These are phyloP conservation scores for Hirsutella rhossiliensis DNA, from an alignment of 2,329 filamentous ascomycete genomes.

Conservation along the genomic window DNA sequence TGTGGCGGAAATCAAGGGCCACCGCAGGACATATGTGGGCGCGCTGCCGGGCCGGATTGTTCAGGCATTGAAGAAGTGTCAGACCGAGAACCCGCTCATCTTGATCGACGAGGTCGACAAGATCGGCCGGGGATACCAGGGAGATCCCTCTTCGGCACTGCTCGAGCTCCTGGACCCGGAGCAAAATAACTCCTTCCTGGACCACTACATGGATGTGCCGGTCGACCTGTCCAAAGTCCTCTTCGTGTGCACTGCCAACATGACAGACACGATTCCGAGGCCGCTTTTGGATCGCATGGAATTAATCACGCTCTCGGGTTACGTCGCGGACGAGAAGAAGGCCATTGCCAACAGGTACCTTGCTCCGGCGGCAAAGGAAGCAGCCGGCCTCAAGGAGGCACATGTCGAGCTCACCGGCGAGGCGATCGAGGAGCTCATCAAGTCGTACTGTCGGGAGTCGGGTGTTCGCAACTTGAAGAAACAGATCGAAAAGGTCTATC, in stretches of 20 bases:
- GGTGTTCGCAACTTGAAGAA: constrained; percentile 98
- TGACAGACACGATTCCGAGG: constrained; percentile 94
- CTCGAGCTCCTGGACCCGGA: constrained; percentile 92
- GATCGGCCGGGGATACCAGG: constrained; percentile 91
- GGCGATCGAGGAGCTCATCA: constrained; percentile 93
- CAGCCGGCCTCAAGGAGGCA: constrained; percentile 80
- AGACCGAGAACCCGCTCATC: constrained; percentile 94
- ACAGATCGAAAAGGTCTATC: constrained; percentile 98
- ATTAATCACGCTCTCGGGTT: constrained; percentile 89
- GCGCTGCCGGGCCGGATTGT: constrained; percentile 93
- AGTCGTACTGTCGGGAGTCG: constrained; percentile 94
- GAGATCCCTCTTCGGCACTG: constrained; percentile 87
- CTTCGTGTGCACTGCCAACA: constrained; percentile 97
- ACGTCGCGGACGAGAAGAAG: constrained; percentile 98
- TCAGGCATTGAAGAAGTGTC: constrained; percentile 96
- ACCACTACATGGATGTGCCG: constrained; percentile 97
- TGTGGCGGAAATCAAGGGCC: constrained; percentile 97
- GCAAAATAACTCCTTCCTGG: constrained; percentile 93
- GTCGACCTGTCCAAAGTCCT: constrained; percentile 95
- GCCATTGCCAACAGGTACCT: constrained; percentile 92
- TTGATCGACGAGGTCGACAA: constrained; percentile 98
- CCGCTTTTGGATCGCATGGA: constrained; percentile 96
- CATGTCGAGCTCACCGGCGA: constrained; percentile 78
- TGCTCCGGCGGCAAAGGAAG: constrained; percentile 84
- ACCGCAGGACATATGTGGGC: constrained; percentile 91